Conservation (phyloP, 2,329 filamentous ascomycete genomes). For the Paecilomyces formosus region DNA sequence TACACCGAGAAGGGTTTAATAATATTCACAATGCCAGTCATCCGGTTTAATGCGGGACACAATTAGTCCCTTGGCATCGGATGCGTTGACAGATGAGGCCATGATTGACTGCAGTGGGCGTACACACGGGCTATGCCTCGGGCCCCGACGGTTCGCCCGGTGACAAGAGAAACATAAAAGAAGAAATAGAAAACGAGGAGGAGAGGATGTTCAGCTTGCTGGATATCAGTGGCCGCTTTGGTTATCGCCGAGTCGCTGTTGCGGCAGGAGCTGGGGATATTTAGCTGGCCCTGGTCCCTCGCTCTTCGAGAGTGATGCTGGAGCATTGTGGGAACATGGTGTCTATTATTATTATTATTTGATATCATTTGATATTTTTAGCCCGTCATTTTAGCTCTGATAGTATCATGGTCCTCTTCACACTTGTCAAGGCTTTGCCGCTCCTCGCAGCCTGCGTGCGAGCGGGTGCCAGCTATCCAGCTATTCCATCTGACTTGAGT, state of each 20-base stretch:
- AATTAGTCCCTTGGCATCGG: neutral
- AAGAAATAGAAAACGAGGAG: neutral
- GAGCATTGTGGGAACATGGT: neutral
- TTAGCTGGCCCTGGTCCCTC: neutral
- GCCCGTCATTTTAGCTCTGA: neutral
- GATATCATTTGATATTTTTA: neutral
- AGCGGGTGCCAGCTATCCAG: constrained; percentile 34
- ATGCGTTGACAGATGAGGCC: too few relatives aligned
- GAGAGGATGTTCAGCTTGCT: neutral
- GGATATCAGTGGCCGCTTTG: neutral
- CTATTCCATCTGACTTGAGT: constrained; percentile 42
- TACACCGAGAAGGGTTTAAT: neutral
- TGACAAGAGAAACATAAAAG: too few relatives aligned
- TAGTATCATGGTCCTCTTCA: neutral
- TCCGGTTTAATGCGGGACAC: neutral
- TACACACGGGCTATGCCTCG: neutral
- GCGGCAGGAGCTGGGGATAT: neutral
- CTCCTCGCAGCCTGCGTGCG: constrained; percentile 17
- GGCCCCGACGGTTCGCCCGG: too few relatives aligned
- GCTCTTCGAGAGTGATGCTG: neutral
- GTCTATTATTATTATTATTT: too few relatives aligned
- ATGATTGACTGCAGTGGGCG: too few relatives aligned
- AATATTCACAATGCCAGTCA: neutral
- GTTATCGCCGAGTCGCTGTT: neutral
- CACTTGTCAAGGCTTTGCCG: constrained; percentile 15